Percentiles rank a stretch among this genome's conserved stretches.
Evolutionary conservation across 331 rosid genomes (phyloP).

Genomic region (Spiraea crenata): DNA sequence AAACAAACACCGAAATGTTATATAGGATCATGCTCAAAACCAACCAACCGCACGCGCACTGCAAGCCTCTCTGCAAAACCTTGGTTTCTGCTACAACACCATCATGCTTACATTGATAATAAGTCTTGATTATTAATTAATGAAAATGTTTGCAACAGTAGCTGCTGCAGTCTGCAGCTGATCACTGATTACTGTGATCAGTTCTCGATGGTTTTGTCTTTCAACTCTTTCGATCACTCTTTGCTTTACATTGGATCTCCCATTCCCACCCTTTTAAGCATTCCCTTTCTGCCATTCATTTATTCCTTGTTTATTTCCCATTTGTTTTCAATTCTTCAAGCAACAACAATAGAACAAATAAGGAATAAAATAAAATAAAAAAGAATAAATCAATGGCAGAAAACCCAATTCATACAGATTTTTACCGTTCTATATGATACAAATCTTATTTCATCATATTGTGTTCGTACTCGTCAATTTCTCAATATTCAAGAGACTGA

Average conservation of each 20-base stretch:
- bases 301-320: conserved; percentile 19
- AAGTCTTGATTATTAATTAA: too few species aligned
- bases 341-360: too few species aligned
- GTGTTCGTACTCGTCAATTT: too few species aligned
- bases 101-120: conserved; percentile 26
- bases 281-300: conserved; percentile 41
- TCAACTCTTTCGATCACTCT: conserved; percentile 24
- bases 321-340: too few species aligned
- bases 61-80: background rate
- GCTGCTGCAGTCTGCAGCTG: background rate
- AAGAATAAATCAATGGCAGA: too few species aligned
- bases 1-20: too few species aligned
- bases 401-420: too few species aligned
- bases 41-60: conserved; percentile 52
- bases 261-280: conserved; percentile 31
- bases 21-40: conserved; percentile 68
- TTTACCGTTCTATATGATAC: too few species aligned
- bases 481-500: too few species aligned
- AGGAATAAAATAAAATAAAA: too few species aligned
- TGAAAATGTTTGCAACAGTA: too few species aligned
- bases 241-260: conserved; percentile 61
- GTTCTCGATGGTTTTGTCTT: conserved; percentile 41
- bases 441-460: too few species aligned
- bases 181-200: conserved; percentile 3
- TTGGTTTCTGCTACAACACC: conserved; percentile 29